These are phyloP conservation scores for Rhazya stricta DNA, from an alignment of 257 asterid genomes.

Conservation along the genomic window DNA sequence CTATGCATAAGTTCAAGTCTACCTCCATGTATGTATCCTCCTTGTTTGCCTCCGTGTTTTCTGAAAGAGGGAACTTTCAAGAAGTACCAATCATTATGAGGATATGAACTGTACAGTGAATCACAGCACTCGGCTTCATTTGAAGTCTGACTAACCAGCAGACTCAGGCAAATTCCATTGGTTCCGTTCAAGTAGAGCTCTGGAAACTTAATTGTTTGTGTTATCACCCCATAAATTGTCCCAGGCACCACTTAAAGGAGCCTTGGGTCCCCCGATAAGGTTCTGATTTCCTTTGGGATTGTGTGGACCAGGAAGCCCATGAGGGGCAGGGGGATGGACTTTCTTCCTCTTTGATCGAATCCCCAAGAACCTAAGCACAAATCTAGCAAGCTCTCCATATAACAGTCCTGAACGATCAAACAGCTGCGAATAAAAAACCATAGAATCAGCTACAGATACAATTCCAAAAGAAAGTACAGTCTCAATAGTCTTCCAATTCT, in stretches of 20 bases:
- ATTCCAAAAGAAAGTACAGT: neutral
- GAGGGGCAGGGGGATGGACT: slow-evolving; percentile 54
- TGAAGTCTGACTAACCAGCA: neutral
- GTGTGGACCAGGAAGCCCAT: slow-evolving; percentile 59
- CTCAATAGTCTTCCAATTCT: neutral
- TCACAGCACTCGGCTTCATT: neutral
- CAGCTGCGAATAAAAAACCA: slow-evolving; percentile 43
- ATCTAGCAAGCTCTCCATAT: slow-evolving; percentile 91
- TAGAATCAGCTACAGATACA: neutral
- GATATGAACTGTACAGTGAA: neutral
- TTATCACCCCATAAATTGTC: slow-evolving; percentile 63
- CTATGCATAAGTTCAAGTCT: neutral
- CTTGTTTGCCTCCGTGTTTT: neutral
- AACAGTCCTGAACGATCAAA: slow-evolving; percentile 88
- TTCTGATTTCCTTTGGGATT: slow-evolving; percentile 44
- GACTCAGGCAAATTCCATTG: neutral
- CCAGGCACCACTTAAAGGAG: slow-evolving; percentile 67
- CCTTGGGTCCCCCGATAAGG: slow-evolving; percentile 66
- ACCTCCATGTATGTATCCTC: neutral
- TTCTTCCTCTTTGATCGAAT: slow-evolving; percentile 56
- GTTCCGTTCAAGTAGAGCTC: neutral
- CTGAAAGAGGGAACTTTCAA: neutral
- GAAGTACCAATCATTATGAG: neutral
- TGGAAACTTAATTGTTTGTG: neutral
- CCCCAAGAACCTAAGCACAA: slow-evolving; percentile 81